Conservation (phyloP, 83 land plant genomes). For the Isoetes engelmannii region DNA sequence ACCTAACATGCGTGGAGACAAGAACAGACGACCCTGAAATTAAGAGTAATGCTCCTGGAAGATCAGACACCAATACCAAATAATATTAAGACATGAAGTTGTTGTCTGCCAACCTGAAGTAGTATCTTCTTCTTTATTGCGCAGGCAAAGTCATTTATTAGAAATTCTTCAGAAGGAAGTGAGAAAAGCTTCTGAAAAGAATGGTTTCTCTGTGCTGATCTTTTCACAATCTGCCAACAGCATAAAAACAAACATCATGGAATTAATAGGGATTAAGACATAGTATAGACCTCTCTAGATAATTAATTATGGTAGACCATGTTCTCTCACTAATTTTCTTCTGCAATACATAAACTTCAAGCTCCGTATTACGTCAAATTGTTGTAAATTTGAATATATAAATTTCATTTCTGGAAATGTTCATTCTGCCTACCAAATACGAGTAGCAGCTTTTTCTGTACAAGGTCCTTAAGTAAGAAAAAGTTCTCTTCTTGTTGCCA, state of each 20-base stretch:
- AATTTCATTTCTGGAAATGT: no score
- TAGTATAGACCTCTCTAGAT: no score
- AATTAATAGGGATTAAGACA: not conserved
- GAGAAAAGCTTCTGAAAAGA: slow-evolving; percentile 28
- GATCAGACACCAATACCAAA: not conserved
- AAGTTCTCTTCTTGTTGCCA: no score
- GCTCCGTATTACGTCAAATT: no score
- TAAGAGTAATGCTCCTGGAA: not conserved
- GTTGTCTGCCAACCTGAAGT: slow-evolving; percentile 9
- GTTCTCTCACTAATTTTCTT: no score
- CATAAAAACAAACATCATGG: not conserved
- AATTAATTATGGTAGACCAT: no score
- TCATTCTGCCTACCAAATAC: no score
- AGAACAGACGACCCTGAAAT: slow-evolving; percentile 5
- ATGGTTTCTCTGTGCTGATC: slow-evolving; percentile 13
- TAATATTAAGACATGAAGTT: not conserved
- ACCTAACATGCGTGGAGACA: slow-evolving; percentile 5
- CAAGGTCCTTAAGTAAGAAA: no score
- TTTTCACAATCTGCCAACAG: slow-evolving; percentile 9
- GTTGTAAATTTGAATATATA: no score
- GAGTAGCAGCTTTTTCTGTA: no score
- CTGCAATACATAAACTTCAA: no score
- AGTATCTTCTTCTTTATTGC: slow-evolving; percentile 18
- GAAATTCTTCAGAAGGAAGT: slow-evolving; percentile 25
- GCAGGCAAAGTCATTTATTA: slow-evolving; percentile 27